Evolutionary conservation across 2,329 filamentous ascomycete species (phyloP).

Genomic region (Paecilomyces variotii): DNA sequence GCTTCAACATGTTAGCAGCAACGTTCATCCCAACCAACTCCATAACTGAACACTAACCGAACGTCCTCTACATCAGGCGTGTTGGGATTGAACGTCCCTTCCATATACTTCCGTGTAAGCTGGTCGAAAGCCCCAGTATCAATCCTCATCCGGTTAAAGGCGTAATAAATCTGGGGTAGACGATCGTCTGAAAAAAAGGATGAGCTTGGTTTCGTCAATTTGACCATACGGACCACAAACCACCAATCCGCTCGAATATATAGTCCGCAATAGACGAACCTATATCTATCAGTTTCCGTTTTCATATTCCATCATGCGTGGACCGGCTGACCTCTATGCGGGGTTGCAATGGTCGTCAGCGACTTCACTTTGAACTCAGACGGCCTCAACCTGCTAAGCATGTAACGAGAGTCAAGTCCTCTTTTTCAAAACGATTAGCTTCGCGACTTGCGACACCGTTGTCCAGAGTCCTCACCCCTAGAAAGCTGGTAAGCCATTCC

Average conservation of each 20-base stretch:
- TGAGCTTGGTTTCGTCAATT: conserved; percentile 24
- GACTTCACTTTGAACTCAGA: conserved; percentile 67
- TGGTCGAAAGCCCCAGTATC: conserved; percentile 56
- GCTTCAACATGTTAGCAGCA: conserved; percentile 14
- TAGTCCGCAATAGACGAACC: conserved; percentile 57
- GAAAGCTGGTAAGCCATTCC: conserved; percentile 3
- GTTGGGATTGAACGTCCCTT: conserved; percentile 50
- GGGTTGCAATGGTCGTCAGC: conserved; percentile 55
- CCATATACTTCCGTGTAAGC: conserved; percentile 52
- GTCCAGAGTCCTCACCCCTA: conserved; percentile 24
- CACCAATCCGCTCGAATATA: conserved; percentile 50
- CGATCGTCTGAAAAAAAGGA: conserved; percentile 30
- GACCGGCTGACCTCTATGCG: conserved; percentile 43
- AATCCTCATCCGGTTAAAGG: conserved; percentile 46
- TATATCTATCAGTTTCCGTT: conserved; percentile 10
- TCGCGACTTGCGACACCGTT: not conserved
- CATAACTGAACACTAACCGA: conserved; percentile 20
- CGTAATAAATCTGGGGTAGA: conserved; percentile 48
- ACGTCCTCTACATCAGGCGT: conserved; percentile 49
- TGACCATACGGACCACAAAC: conserved; percentile 21
- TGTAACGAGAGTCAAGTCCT: conserved; percentile 56
- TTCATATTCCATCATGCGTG: not conserved
- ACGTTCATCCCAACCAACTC: not conserved
- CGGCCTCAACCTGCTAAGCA: conserved; percentile 53
- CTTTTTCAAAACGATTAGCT: conserved; percentile 26